Evolutionary conservation across 306 rosid species (phyloP).

Genomic region (Begonia loranthoides): DNA sequence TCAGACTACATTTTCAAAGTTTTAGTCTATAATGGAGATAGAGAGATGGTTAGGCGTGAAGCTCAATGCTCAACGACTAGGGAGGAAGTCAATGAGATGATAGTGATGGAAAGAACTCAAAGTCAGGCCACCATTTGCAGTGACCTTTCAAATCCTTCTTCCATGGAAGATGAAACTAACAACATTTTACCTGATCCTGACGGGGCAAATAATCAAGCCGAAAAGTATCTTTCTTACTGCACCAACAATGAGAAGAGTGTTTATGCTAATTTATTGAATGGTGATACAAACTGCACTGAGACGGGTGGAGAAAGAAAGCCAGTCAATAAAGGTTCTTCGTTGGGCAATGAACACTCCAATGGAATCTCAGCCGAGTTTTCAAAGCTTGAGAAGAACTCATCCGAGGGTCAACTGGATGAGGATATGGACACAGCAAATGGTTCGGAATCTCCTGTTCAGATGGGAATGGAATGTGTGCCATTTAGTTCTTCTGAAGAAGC

Average conservation of each 20-base stretch:
- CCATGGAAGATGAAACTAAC: slow-evolving; percentile 89
- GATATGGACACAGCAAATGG: slow-evolving; percentile 45
- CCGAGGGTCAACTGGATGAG: slow-evolving; percentile 36
- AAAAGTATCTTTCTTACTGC: slow-evolving; percentile 32
- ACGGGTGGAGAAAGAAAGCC: slow-evolving; percentile 26
- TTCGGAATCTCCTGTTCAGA: slow-evolving; percentile 33
- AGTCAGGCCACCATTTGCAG: slow-evolving; percentile 87
- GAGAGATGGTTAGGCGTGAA: slow-evolving; percentile 33
- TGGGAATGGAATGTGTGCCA: slow-evolving; percentile 52
- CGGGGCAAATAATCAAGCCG: slow-evolving; percentile 39
- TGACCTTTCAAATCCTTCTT: slow-evolving; percentile 90
- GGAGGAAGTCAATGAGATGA: slow-evolving; percentile 36
- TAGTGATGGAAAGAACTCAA: slow-evolving; percentile 64
- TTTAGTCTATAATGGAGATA: slow-evolving; percentile 20
- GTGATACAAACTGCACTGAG: slow-evolving; percentile 29
- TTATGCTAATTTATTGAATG: slow-evolving; percentile 36
- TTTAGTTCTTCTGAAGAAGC: slow-evolving; percentile 40
- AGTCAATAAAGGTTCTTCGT: slow-evolving; percentile 35
- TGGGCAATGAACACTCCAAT: slow-evolving; percentile 32
- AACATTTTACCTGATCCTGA: slow-evolving; percentile 46
- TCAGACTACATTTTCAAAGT: slow-evolving; percentile 68
- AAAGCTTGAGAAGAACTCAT: slow-evolving; percentile 32
- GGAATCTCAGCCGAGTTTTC: slow-evolving; percentile 20
- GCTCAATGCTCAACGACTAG: slow-evolving; percentile 46
- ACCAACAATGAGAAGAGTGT: slow-evolving; percentile 34